Conservation (phyloP, 352 stramenopile genomes). For the Phytophthora megakarya region DNA sequence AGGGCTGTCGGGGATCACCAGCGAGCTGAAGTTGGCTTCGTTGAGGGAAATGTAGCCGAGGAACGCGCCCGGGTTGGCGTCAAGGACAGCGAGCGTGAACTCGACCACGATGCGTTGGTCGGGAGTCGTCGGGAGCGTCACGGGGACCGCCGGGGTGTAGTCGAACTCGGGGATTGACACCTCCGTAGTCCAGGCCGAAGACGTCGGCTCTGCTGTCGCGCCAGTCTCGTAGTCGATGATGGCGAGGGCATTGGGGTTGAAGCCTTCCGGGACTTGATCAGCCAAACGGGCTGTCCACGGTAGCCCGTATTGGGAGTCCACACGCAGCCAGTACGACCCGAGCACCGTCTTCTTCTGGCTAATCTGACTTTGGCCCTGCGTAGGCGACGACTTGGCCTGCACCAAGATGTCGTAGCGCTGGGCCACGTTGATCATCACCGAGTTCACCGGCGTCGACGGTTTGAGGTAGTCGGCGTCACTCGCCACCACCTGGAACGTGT, state of each 20-base stretch:
- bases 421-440: constrained; percentile 40
- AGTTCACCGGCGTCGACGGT: constrained; percentile 39
- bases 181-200: constrained; percentile 28
- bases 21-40: constrained; percentile 28
- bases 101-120: constrained; percentile 42
- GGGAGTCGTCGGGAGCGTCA: constrained; percentile 21
- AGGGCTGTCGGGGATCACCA: constrained; percentile 32
- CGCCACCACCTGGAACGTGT: constrained; percentile 48
- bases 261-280: constrained; percentile 38
- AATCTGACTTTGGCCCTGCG: constrained; percentile 18
- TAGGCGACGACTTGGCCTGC: constrained; percentile 32
- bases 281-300: constrained; percentile 37
- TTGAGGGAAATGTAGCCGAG: constrained; percentile 42
- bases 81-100: constrained; percentile 31
- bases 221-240: constrained; percentile 42
- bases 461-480: constrained; percentile 41
- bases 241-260: constrained; percentile 42
- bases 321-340: constrained; percentile 43
- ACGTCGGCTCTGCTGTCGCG: constrained; percentile 30
- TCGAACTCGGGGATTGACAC: constrained; percentile 45
- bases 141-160: constrained; percentile 25
- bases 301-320: constrained; percentile 27
- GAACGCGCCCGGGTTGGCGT: constrained; percentile 23
- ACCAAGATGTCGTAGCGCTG: constrained; percentile 50
- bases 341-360: constrained; percentile 14